Evolutionary conservation across 2,329 filamentous ascomycete genomes (phyloP).

Genomic region (Colletotrichum liriopes): DNA sequence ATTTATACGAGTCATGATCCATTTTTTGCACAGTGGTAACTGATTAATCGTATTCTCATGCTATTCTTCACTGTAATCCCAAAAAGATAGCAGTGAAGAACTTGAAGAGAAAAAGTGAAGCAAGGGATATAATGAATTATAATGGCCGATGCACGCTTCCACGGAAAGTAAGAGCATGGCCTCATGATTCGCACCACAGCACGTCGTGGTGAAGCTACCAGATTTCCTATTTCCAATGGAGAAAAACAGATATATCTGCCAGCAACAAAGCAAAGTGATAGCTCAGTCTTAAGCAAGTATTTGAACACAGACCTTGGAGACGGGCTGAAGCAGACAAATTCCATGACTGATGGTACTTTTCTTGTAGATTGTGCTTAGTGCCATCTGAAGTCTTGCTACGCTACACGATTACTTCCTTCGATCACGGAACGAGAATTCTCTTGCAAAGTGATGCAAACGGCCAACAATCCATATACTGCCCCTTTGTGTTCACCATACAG

Average conservation of each 20-base stretch:
- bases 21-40: background rate
- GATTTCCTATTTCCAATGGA: background rate
- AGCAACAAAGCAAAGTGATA: background rate
- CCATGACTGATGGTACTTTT: background rate
- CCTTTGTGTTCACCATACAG: no score
- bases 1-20: background rate
- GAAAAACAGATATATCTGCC: background rate
- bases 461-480: no score
- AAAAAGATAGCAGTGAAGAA: no score
- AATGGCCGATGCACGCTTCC: background rate
- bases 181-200: no score
- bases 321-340: no score
- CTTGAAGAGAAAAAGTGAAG: background rate
- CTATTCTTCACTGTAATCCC: background rate
- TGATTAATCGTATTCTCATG: no score
- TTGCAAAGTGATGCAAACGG: no score
- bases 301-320: no score
- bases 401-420: background rate
- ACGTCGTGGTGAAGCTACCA: background rate
- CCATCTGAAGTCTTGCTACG: background rate
- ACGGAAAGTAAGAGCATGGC: background rate
- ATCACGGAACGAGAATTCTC: background rate
- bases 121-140: background rate
- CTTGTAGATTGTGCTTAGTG: no score
- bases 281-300: background rate